These are phyloP conservation scores for Clavariopsis aquatica DNA, from an alignment of 495 filamentous ascomycete species.

Conservation along the genomic window DNA sequence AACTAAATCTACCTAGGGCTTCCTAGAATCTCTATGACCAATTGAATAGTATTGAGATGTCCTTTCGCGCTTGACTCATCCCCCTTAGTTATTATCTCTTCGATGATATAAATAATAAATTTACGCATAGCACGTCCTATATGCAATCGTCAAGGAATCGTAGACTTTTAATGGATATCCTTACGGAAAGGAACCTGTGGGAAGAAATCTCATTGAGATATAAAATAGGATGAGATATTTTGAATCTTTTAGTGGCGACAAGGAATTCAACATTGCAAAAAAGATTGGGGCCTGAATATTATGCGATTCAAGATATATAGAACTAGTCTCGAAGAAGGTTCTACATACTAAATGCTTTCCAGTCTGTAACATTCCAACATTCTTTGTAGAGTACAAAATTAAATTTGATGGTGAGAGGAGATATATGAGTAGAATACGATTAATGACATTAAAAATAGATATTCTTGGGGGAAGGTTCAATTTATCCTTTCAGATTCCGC, in stretches of 20 bases:
- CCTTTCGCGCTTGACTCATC: not conserved
- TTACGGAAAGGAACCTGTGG: constrained; percentile 16
- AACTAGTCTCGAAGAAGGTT: constrained; percentile 18
- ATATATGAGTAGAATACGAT: too few species aligned
- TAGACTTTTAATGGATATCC: constrained; percentile 16
- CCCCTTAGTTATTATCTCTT: constrained; percentile 3
- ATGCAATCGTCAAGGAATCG: constrained; percentile 9
- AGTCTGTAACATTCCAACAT: constrained; percentile 1
- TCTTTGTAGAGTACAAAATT: constrained; percentile 15
- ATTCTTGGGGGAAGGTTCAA: too few species aligned
- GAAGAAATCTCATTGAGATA: constrained; percentile 11
- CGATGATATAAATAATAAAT: constrained; percentile 15
- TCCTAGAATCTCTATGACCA: constrained; percentile 13
- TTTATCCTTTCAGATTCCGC: too few species aligned
- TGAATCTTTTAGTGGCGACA: constrained; percentile 8
- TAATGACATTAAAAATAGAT: too few species aligned
- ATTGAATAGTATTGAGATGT: constrained; percentile 14
- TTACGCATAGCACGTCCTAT: constrained; percentile 11
- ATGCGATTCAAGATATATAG: constrained; percentile 21
- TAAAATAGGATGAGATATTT: constrained; percentile 21
- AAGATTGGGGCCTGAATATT: constrained; percentile 14
- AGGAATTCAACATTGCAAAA: constrained; percentile 8
- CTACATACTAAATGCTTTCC: constrained; percentile 8
- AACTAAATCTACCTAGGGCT: constrained; percentile 9
- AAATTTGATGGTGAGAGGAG: constrained; percentile 6